Evolutionary conservation across 352 stramenopile species (phyloP).

Genomic region (Pythium coloratum): DNA sequence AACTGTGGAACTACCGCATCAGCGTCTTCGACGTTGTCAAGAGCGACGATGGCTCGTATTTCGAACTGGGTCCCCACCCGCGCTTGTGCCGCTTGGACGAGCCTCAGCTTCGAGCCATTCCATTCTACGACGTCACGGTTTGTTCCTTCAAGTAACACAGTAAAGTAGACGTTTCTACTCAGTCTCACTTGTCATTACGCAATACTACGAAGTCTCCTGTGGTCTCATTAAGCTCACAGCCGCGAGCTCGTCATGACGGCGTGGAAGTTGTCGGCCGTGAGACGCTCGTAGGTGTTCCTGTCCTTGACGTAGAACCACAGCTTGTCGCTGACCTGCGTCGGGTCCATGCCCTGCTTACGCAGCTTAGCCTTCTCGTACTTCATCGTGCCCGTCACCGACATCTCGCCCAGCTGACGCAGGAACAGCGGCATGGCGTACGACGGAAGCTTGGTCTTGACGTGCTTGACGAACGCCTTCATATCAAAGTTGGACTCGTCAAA

Average conservation of each 20-base stretch:
- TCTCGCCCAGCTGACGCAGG: conserved; percentile 66
- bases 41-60: conserved; percentile 5
- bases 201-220: too few relatives aligned
- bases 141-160: conserved; percentile 9
- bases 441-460: conserved; percentile 48
- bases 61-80: background rate
- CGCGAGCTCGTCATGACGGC: conserved; percentile 47
- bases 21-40: conserved; percentile 10
- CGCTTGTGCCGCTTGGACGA: conserved; percentile 12
- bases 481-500: conserved; percentile 66
- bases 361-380: conserved; percentile 92
- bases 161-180: too few relatives aligned
- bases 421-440: conserved; percentile 84
- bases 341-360: conserved; percentile 75
- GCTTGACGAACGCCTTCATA: conserved; percentile 49
- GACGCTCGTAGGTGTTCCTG: conserved; percentile 46
- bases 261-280: conserved; percentile 64
- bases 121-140: conserved; percentile 14
- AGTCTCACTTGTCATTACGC: too few relatives aligned
- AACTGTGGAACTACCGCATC: conserved; percentile 21
- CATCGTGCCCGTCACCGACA: conserved; percentile 89
- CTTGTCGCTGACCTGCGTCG: conserved; percentile 50
- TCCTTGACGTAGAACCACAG: conserved; percentile 64
- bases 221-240: too few relatives aligned
- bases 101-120: conserved; percentile 8